Conservation (phyloP, 805 yeast species). For the Candida corydali region DNA sequence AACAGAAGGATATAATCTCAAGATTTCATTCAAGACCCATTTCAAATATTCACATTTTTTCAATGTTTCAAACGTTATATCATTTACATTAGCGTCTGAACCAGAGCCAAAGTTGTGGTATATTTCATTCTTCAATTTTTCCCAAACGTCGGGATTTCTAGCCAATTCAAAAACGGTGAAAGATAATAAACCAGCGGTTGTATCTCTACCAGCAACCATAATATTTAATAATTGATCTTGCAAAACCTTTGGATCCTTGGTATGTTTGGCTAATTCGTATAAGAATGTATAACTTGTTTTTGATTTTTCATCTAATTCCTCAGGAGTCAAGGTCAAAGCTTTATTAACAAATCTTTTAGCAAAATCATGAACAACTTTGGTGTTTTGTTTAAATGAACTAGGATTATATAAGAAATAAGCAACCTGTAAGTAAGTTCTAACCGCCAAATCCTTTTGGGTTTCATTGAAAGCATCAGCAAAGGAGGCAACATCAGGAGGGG, state of each 20-base stretch:
- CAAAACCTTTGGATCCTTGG: constrained; percentile 31
- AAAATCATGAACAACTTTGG: constrained; percentile 23
- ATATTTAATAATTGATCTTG: constrained; percentile 38
- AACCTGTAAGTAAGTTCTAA: constrained; percentile 20
- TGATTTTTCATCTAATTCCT: constrained; percentile 23
- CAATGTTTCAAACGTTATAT: constrained; percentile 33
- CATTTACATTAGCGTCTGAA: constrained; percentile 22
- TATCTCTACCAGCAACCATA: constrained; percentile 40
- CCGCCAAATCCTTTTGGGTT: constrained; percentile 30
- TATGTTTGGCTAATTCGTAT: constrained; percentile 36
- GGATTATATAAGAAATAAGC: constrained; percentile 23
- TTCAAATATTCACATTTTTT: constrained; percentile 37
- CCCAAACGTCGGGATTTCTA: constrained; percentile 28
- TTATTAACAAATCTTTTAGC: constrained; percentile 26
- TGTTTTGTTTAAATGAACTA: constrained; percentile 17
- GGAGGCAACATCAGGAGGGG: constrained; percentile 24
- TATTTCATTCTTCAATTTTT: constrained; percentile 28
- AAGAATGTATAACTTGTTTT: constrained; percentile 30
- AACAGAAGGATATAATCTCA: constrained; percentile 35
- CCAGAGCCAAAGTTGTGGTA: constrained; percentile 29
- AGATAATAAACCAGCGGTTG: constrained; percentile 38
- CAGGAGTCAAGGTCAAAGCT: constrained; percentile 22
- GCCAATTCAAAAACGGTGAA: constrained; percentile 32
- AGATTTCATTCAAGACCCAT: constrained; percentile 30
- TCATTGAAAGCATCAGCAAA: constrained; percentile 34